These are phyloP conservation scores for Dimargaris xerosporica DNA, from an alignment of 192 early-diverging fungal genomes.

Conservation along the genomic window DNA sequence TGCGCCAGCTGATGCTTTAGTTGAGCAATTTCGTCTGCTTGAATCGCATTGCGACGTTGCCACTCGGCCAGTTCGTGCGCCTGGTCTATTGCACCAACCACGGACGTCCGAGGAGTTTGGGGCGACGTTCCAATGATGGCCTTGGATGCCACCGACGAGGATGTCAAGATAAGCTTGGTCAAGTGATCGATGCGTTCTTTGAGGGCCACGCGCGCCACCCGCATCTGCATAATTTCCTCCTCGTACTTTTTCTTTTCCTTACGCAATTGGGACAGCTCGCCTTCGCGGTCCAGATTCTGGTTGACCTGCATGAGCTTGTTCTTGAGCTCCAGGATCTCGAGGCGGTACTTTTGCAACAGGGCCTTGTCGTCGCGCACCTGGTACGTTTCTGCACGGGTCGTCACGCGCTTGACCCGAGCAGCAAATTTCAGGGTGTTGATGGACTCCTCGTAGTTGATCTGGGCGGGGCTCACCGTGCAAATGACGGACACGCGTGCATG, in stretches of 20 bases:
- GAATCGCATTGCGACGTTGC: not conserved
- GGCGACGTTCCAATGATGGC: slow-evolving; percentile 7
- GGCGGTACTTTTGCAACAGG: slow-evolving; percentile 62
- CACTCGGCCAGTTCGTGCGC: not conserved
- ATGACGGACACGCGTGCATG: slow-evolving; percentile 66
- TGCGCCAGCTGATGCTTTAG: not conserved
- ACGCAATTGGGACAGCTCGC: slow-evolving; percentile 16
- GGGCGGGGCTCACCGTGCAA: slow-evolving; percentile 60
- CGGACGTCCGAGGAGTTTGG: not conserved
- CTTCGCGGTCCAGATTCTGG: slow-evolving; percentile 29
- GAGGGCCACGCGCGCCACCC: slow-evolving; percentile 45
- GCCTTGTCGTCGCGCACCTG: slow-evolving; percentile 65
- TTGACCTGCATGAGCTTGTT: slow-evolving; percentile 44
- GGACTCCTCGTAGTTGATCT: slow-evolving; percentile 52
- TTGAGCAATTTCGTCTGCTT: not conserved
- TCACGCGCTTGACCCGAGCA: slow-evolving; percentile 58
- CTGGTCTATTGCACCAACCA: not conserved
- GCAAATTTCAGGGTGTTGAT: slow-evolving; percentile 79
- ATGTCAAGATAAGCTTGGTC: slow-evolving; percentile 68
- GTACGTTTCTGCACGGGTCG: slow-evolving; percentile 50
- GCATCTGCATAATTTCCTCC: slow-evolving; percentile 35
- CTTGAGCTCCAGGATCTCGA: slow-evolving; percentile 63
- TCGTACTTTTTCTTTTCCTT: slow-evolving; percentile 21
- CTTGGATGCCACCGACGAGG: slow-evolving; percentile 32
- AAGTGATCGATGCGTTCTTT: slow-evolving; percentile 79